Evolutionary conservation across 306 rosid genomes (phyloP), one percentile per base, ranked within the genome.

Genomic region (Begonia masoniana): DNA sequence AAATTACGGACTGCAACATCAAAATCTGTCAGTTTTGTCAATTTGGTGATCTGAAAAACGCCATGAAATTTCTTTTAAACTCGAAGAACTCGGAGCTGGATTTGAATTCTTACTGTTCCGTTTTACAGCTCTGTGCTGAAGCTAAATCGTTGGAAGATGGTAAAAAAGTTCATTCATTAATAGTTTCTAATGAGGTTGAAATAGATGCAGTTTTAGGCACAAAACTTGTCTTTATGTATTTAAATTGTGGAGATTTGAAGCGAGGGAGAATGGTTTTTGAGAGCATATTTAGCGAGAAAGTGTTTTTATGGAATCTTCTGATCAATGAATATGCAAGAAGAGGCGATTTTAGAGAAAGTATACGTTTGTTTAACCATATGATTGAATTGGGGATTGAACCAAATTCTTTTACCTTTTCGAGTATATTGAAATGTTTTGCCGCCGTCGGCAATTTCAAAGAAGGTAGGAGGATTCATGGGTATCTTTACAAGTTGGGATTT

Each of bases 51-150:
- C 79, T 84, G 9, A 60, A 49, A 74, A 64, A 62, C 2, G 88
- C 88, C 31, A 43, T 81, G 62, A 64, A 74, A 57, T 50, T 74
- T 50, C 76, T 84, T 50, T 54, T 43, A 51, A 60, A 39, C 51
- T 61, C 76, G 12, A 14, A 65, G 65, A 81, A 61, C 10, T 50
- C 67, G 9, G 67, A 84, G 54, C 78, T 78, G 67, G 75, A 62
- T 54, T 43, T 68, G 72, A 68, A 61, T 3, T 55, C 72, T 59
- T 85, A 74, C 45, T 74, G 84, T 58, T 60, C 73, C n/a, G 52
- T 76, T n/a, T 63, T 81, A 74, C 89, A 85, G 82, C 95, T 85
- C 17, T 85, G 95, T 56, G 89, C 89, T 23, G 71, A 68, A 53
- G 58, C 13, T 0, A 78, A 63, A 43, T 76, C 82, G 24, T 63